These are phyloP conservation scores for Cyberlindnera misumaiensis DNA, from an alignment of 805 yeast species.

Conservation along the genomic window DNA sequence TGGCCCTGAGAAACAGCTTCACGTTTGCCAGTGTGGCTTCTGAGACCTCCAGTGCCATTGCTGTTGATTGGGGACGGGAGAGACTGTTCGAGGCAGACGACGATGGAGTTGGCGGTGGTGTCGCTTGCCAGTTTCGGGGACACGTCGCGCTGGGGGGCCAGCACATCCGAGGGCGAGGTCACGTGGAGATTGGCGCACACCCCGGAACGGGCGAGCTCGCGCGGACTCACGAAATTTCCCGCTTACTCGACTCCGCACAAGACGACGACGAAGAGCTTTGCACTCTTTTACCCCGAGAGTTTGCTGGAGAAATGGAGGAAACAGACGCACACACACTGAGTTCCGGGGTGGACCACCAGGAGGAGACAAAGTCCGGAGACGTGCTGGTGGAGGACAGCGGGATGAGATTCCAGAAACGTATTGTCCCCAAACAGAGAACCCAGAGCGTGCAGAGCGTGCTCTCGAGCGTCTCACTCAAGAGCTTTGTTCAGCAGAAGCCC, in stretches of 20 bases:
- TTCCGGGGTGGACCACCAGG: neutral
- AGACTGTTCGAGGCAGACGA: neutral
- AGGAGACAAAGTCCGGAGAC: neutral
- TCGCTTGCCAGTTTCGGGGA: neutral
- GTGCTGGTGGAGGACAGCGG: slow-evolving; percentile 50
- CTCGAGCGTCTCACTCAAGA: slow-evolving; percentile 54
- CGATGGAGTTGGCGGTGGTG: neutral
- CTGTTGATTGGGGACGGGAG: neutral
- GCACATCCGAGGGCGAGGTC: too few species aligned
- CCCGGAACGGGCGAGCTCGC: too few species aligned
- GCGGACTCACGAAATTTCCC: too few species aligned
- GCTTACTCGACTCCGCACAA: too few species aligned
- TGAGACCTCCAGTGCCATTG: slow-evolving; percentile 13
- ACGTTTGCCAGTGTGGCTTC: slow-evolving; percentile 17
- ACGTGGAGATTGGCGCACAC: too few species aligned
- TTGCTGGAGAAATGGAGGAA: neutral
- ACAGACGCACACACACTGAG: neutral
- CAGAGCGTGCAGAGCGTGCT: slow-evolving; percentile 35
- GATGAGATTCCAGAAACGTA: slow-evolving; percentile 58
- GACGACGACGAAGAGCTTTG: neutral
- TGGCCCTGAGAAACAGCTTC: slow-evolving; percentile 39
- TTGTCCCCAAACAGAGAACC: slow-evolving; percentile 42
- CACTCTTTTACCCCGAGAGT: neutral
- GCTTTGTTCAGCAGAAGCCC: slow-evolving; percentile 35
- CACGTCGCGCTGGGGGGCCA: too few species aligned